Percentiles rank a stretch among this genome's conserved stretches.
Evolutionary conservation across 805 yeast species (phyloP).

Genomic region (Tetrapisispora phaffii): DNA sequence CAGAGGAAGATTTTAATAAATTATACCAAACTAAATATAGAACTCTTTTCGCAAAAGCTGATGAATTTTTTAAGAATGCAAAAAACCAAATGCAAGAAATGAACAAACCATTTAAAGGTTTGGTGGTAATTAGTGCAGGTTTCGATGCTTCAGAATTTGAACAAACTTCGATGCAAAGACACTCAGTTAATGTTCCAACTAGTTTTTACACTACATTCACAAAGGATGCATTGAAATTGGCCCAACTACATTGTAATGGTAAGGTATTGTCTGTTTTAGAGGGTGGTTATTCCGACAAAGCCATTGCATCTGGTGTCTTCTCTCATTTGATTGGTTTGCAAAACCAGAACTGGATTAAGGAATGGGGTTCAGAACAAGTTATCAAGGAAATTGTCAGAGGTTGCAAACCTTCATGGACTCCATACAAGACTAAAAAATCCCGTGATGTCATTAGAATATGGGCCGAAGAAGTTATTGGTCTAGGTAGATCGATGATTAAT

Average conservation of each 20-base stretch:
- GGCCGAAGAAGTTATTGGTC: constrained; percentile 54
- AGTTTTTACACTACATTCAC: constrained; percentile 66
- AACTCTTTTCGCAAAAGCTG: constrained; percentile 53
- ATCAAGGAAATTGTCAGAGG: constrained; percentile 60
- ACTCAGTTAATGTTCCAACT: constrained; percentile 72
- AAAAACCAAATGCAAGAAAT: constrained; percentile 35
- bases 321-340: constrained; percentile 70
- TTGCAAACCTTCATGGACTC: constrained; percentile 56
- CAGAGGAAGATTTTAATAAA: constrained; percentile 54
- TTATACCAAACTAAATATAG: constrained; percentile 54
- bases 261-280: constrained; percentile 61
- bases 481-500: constrained; percentile 57
- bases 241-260: constrained; percentile 52
- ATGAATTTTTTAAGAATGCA: constrained; percentile 47
- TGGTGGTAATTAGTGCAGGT: constrained; percentile 75
- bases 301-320: constrained; percentile 67
- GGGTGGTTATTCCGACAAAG: constrained; percentile 83
- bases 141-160: constrained; percentile 83
- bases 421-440: constrained; percentile 41
- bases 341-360: constrained; percentile 44
- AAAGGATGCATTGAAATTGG: constrained; percentile 58
- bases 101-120: constrained; percentile 39
- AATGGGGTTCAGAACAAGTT: constrained; percentile 55
- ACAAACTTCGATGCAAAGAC: constrained; percentile 76
- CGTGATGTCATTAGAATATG: constrained; percentile 44